Conservation (phyloP, 169 alveolate genomes). For the Plasmodium knowlesi region DNA sequence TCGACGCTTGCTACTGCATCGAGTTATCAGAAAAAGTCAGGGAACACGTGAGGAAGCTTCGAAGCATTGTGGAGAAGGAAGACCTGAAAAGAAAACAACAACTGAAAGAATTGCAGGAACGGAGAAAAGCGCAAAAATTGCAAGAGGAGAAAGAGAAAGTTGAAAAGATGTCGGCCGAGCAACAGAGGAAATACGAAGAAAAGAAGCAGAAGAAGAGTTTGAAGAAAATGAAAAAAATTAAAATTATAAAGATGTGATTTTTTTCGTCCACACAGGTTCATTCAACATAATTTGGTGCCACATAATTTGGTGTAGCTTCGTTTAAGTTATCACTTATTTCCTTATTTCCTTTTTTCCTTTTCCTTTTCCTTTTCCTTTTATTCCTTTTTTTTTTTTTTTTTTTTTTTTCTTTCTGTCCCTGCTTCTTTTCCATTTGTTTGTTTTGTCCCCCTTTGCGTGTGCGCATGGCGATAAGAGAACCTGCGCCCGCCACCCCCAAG, state of each 20-base stretch:
- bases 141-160: slow-evolving; percentile 67
- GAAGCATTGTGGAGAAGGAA: slow-evolving; percentile 69
- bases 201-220: slow-evolving; percentile 62
- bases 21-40: slow-evolving; percentile 46
- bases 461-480: background rate
- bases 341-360: background rate
- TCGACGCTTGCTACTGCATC: slow-evolving; percentile 66
- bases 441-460: background rate
- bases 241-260: slow-evolving; percentile 59
- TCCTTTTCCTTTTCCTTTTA: background rate
- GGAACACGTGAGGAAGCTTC: slow-evolving; percentile 69
- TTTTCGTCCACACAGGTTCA: background rate
- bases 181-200: slow-evolving; percentile 72
- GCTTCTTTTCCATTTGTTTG: background rate
- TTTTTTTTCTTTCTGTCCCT: background rate
- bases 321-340: background rate
- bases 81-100: slow-evolving; percentile 36
- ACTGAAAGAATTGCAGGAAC: slow-evolving; percentile 58
- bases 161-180: slow-evolving; percentile 69
- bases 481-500: background rate
- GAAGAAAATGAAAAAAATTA: slow-evolving; percentile 64
- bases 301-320: background rate
- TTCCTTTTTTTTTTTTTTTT: background rate
- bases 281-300: background rate
- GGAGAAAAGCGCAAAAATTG: slow-evolving; percentile 60